A percentile compares a stretch with the other conserved stretches of the same genome.
Evolutionary conservation across 257 asterid species (phyloP).

Genomic region (Primulina eburnea): DNA sequence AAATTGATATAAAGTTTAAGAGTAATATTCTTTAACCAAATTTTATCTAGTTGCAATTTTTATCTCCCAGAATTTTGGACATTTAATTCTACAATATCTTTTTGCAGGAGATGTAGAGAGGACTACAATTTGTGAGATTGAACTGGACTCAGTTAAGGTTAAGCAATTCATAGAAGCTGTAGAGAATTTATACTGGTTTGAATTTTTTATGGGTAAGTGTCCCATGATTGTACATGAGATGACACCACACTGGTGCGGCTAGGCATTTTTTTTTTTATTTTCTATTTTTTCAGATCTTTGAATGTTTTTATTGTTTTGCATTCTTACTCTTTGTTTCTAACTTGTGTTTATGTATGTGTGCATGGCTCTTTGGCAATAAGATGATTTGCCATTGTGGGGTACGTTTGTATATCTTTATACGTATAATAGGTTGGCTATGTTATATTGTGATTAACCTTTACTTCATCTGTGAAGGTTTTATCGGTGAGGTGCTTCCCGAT

Average conservation of each 20-base stretch:
- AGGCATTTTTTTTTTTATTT: background rate
- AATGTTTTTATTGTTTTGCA: background rate
- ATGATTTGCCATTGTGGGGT: slow-evolving; percentile 86
- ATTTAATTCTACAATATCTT: slow-evolving; percentile 10
- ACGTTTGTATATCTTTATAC: slow-evolving; percentile 24
- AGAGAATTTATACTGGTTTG: slow-evolving; percentile 63
- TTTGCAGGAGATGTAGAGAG: slow-evolving; percentile 52
- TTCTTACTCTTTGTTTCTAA: slow-evolving; percentile 25
- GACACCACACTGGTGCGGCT: background rate
- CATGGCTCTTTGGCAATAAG: slow-evolving; percentile 42
- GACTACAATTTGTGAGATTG: slow-evolving; percentile 53
- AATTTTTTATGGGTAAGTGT: slow-evolving; percentile 66
- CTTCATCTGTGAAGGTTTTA: slow-evolving; percentile 46
- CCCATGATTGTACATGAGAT: slow-evolving; percentile 5
- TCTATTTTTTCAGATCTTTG: background rate
- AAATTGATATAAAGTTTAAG: slow-evolving; percentile 61
- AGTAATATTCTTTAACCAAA: slow-evolving; percentile 37
- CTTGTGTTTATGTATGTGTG: slow-evolving; percentile 25
- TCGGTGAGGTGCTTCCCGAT: slow-evolving; percentile 65
- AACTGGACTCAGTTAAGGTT: slow-evolving; percentile 58
- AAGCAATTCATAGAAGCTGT: slow-evolving; percentile 67
- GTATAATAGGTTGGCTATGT: slow-evolving; percentile 3
- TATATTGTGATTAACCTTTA: slow-evolving; percentile 18
- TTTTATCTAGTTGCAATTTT: slow-evolving; percentile 13
- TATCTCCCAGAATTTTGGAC: background rate